phyloP scores from a whole-genome alignment of 768 basidiomycete genomes.

The Podaxis carcinomalis region DNA sequence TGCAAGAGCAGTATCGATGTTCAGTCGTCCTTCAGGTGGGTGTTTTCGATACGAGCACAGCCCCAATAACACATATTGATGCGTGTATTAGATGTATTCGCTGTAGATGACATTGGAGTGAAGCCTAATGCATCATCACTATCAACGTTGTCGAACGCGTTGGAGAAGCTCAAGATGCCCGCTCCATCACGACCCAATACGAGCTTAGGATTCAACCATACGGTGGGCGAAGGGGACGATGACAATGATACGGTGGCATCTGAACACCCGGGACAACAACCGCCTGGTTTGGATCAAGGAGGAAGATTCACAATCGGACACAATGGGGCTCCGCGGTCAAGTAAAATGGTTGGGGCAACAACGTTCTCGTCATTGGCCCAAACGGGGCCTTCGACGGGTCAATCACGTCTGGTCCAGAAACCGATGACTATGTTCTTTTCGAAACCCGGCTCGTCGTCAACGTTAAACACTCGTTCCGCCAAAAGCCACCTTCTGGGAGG shows the following conservation, averaged over 20 bases:
- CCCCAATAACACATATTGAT: not conserved
- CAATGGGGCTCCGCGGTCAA: slow-evolving; percentile 2
- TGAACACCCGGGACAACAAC: slow-evolving; percentile 16
- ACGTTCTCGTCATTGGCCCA: slow-evolving; percentile 4
- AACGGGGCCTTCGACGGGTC: slow-evolving; percentile 12
- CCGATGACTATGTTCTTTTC: slow-evolving; percentile 24
- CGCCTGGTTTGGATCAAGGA: slow-evolving; percentile 11
- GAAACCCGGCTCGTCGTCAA: slow-evolving; percentile 5
- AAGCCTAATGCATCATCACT: slow-evolving; percentile 39
- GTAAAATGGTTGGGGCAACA: not conserved
- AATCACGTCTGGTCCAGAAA: slow-evolving; percentile 21
- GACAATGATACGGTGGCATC: slow-evolving; percentile 17
- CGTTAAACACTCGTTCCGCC: slow-evolving; percentile 6
- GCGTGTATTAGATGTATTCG: slow-evolving; percentile 15
- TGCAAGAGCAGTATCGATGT: slow-evolving; percentile 14
- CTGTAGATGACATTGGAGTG: slow-evolving; percentile 16
- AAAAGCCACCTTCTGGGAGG: slow-evolving; percentile 1
- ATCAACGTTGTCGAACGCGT: slow-evolving; percentile 61
- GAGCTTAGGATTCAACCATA: slow-evolving; percentile 60
- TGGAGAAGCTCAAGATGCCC: slow-evolving; percentile 67
- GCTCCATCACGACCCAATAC: slow-evolving; percentile 65
- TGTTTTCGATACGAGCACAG: not conserved
- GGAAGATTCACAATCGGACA: slow-evolving; percentile 16
- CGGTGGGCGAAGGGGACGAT: slow-evolving; percentile 24
- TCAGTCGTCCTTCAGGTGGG: slow-evolving; percentile 13